Percentiles rank a stretch among this genome's conserved stretches.
Conservation (phyloP, 2,329 filamentous ascomycete species). For the Graphilbum ipis-grandicollis region DNA sequence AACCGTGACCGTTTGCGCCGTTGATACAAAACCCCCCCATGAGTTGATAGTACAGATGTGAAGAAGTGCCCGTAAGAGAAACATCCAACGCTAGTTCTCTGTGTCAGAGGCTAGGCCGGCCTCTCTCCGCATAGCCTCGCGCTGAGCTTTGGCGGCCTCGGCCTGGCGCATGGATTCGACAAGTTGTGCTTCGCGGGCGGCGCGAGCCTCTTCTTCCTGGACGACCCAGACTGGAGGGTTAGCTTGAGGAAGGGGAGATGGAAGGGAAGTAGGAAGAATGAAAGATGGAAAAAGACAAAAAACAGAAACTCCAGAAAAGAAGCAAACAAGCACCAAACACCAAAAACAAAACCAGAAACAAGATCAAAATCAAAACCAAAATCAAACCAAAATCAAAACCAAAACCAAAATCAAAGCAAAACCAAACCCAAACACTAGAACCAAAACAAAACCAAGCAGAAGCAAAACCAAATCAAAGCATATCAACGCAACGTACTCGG, state of each 20-base stretch:
- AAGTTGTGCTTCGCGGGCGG: constrained; percentile 19
- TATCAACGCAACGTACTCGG: constrained; percentile 69
- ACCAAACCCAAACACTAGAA: too few relatives aligned
- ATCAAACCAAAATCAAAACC: too few relatives aligned
- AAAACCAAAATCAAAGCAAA: too few relatives aligned
- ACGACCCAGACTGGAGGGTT: constrained; percentile 28
- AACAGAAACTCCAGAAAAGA: too few relatives aligned
- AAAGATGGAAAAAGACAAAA: background rate
- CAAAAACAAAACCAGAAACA: too few relatives aligned
- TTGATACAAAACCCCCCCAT: too few relatives aligned
- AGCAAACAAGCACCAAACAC: too few relatives aligned
- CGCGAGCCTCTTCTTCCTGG: constrained; percentile 29
- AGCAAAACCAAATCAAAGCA: background rate
- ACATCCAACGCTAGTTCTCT: background rate
- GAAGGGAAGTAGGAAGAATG: background rate
- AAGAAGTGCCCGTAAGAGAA: too few relatives aligned
- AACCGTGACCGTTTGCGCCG: too few relatives aligned
- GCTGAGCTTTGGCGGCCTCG: constrained; percentile 23
- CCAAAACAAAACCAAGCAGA: background rate
- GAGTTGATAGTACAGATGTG: too few relatives aligned
- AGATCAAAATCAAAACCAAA: too few relatives aligned
- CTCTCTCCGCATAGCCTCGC: constrained; percentile 31
- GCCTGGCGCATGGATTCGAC: constrained; percentile 19
- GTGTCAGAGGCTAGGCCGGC: constrained; percentile 19
- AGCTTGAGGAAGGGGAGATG: background rate